These are phyloP conservation scores for Neckera pumila DNA, from an alignment of 225 moss, liverwort and hornwort species.

Conservation along the genomic window DNA sequence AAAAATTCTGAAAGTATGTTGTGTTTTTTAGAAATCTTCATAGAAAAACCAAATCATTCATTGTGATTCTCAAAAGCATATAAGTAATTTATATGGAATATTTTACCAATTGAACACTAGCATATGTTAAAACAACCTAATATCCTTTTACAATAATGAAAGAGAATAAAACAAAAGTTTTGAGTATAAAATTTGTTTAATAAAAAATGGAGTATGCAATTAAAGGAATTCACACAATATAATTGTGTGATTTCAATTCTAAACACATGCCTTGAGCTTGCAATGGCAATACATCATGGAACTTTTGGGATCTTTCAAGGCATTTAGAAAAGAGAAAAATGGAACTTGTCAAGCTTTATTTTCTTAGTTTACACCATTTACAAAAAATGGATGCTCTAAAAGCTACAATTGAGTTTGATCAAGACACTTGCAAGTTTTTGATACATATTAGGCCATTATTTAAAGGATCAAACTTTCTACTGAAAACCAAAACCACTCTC, in stretches of 20 bases:
- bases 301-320: too few relatives aligned
- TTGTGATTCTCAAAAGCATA: background rate
- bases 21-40: background rate
- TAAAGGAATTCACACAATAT: background rate
- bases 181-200: accelerated
- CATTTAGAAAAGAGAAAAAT: too few relatives aligned
- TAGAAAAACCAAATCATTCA: background rate
- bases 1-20: background rate
- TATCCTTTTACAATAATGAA: background rate
- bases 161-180: accelerated
- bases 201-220: accelerated
- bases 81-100: accelerated
- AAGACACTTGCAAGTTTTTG: background rate
- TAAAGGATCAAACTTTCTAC: background rate
- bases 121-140: background rate
- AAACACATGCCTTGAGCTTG: accelerated
- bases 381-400: background rate
- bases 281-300: background rate
- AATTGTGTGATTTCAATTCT: background rate
- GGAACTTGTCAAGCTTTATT: accelerated
- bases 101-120: too few relatives aligned
- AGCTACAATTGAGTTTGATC: background rate
- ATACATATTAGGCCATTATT: background rate
- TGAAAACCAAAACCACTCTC: background rate
- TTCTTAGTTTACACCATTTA: accelerated